Base-by-base conservation (phyloP, 2,329 filamentous ascomycete species). In the Helminthosporium solani region DNA sequence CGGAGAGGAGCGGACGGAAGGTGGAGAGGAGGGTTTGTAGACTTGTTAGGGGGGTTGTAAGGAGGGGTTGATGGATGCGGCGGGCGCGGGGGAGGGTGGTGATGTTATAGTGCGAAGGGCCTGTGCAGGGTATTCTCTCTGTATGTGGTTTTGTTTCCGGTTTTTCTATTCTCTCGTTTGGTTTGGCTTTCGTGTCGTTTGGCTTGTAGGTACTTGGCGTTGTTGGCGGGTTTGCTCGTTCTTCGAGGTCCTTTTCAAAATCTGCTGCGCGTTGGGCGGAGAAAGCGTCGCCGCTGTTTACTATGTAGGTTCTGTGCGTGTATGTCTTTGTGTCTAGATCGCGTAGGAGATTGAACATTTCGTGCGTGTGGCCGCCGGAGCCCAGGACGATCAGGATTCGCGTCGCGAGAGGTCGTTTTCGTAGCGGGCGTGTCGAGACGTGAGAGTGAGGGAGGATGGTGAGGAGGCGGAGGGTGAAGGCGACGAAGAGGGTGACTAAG, bases 311-410 rank as follows among this genome's bases (percentile, higher is more conserved):
- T 20, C 94, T 82, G 59, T 88, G 85, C 4, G 73, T 75, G 64
- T 72, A 76, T 40, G 69, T 67, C 7, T 48, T 40, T 42, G 71
- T 69, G 44, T 73, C 65, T 1, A 85, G 72, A 55, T 79, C 80
- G 56, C 77, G 74, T 58, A 99, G 82, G 75, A 96, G 87, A 62
- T 86, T 84, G 52, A 96, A 78, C 87, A 99, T 95, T 71, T 99
- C 94, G 38, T 90, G 85, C 0, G 94, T 96, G 72, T 99, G 94
- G 1, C 94, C 94, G 25, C 94, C 94, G 2, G 88, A 95, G 42
- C 94, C 94, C 19, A 97, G 85, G 20, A 97, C 85, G 53, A 95
- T 81, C 25, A 95, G 76, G 43, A 90, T 75, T 68, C 91, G 83
- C 6, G 77, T 75, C 20, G 74, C 73, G 3, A 61, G 40, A 16